A percentile compares a stretch with the other conserved stretches of the same genome.
Conservation (phyloP, 2,329 filamentous ascomycete species). For the Penicillium occitanis region DNA sequence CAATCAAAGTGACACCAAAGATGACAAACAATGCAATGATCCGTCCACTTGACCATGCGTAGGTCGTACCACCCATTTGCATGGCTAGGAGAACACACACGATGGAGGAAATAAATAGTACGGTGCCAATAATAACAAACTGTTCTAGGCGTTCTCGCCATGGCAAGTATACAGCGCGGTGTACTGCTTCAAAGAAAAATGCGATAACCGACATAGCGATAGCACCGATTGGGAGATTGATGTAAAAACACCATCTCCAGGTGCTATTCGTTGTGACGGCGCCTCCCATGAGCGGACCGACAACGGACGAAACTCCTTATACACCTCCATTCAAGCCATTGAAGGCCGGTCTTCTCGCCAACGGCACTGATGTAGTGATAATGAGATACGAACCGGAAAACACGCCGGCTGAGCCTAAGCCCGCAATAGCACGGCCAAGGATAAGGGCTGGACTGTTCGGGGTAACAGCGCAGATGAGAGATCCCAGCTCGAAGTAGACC, state of each 20-base stretch:
- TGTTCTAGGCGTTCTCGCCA: no score
- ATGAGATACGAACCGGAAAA: conserved; percentile 24
- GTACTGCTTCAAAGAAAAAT: conserved; percentile 25
- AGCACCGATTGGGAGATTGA: conserved; percentile 36
- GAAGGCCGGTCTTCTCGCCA: neutral
- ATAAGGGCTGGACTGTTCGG: conserved; percentile 35
- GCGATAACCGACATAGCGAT: conserved; percentile 24
- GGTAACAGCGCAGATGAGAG: conserved; percentile 33
- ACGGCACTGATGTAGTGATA: neutral
- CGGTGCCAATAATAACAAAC: conserved; percentile 36
- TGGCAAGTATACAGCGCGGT: no score
- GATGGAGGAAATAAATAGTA: conserved; percentile 35
- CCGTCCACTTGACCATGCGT: conserved; percentile 34
- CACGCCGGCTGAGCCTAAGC: conserved; percentile 26
- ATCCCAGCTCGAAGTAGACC: conserved; percentile 29
- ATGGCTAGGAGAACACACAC: conserved; percentile 32
- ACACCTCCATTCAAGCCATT: neutral
- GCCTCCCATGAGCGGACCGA: conserved; percentile 7
- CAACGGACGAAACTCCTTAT: neutral
- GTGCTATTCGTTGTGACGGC: neutral
- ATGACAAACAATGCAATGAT: conserved; percentile 37
- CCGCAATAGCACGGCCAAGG: conserved; percentile 36
- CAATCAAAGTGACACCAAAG: conserved; percentile 29
- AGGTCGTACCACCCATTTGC: conserved; percentile 39
- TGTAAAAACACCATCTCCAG: conserved; percentile 22